phyloP scores from a whole-genome alignment of 495 filamentous ascomycete species.

The Podospora comata region DNA sequence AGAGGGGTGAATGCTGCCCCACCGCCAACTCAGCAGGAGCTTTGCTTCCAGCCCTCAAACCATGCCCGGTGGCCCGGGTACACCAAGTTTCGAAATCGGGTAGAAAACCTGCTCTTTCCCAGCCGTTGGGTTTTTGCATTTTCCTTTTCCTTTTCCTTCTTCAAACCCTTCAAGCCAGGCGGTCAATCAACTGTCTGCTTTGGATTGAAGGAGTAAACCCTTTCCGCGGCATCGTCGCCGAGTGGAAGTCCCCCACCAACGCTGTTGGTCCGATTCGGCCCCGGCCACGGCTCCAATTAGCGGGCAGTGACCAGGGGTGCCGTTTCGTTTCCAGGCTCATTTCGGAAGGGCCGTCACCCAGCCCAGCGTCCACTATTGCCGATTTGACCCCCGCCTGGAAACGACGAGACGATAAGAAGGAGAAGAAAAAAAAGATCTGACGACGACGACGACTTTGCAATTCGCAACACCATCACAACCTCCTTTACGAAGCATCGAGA shows the following conservation, averaged over 20 bases:
- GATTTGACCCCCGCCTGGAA: neutral
- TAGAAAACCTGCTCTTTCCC: conserved; percentile 19
- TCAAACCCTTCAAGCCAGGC: conserved; percentile 5
- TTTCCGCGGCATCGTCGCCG: neutral
- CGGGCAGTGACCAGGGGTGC: conserved; percentile 18
- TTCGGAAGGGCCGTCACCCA: conserved; percentile 7
- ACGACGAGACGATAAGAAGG: neutral
- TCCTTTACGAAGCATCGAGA: neutral
- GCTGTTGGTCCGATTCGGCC: neutral
- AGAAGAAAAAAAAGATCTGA: neutral
- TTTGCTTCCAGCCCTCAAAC: conserved; percentile 4
- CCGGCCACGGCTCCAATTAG: conserved; percentile 14
- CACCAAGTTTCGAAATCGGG: neutral
- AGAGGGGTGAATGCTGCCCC: conserved; percentile 16
- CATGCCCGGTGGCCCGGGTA: neutral
- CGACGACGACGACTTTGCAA: neutral
- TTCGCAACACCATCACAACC: neutral
- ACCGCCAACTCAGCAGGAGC: conserved; percentile 33
- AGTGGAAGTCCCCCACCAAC: conserved; percentile 11
- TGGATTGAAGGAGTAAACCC: neutral
- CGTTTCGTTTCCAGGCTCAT: conserved; percentile 22
- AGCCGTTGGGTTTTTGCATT: neutral
- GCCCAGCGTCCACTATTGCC: conserved; percentile 4
- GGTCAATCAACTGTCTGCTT: conserved; percentile 11
- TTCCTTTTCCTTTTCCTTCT: conserved; percentile 1